phyloP scores from a whole-genome alignment of 75 land plant genomes.

The Picea sitchensis region DNA sequence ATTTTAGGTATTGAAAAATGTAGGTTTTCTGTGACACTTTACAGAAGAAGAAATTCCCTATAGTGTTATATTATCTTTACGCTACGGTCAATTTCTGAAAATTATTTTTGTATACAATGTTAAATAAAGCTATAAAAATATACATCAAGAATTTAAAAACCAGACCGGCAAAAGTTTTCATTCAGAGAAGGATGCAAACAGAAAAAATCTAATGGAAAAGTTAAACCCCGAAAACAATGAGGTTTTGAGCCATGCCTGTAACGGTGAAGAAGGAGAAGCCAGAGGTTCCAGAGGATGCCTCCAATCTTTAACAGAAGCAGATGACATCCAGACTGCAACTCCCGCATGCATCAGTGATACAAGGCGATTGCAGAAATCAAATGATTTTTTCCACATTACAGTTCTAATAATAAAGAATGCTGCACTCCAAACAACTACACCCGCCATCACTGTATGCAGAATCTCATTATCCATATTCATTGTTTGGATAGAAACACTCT shows the following conservation, averaged over 20 bases:
- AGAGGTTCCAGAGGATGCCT: constrained; percentile 72
- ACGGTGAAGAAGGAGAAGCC: constrained; percentile 64
- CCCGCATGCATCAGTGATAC: constrained; percentile 75
- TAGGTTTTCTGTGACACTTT: no score
- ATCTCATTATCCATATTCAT: background rate
- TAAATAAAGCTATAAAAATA: no score
- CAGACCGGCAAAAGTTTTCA: no score
- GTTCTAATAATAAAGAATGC: constrained; percentile 45
- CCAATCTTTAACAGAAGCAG: constrained; percentile 71
- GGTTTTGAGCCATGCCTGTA: constrained; percentile 41
- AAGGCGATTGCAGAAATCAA: constrained; percentile 76
- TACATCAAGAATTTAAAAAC: no score
- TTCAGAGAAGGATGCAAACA: no score
- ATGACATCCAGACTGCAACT: constrained; percentile 50
- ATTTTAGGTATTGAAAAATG: no score
- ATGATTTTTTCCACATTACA: constrained; percentile 42
- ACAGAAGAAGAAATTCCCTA: no score
- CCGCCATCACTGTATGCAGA: constrained; percentile 7
- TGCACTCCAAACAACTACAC: constrained; percentile 55
- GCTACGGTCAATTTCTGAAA: no score
- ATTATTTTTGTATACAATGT: no score
- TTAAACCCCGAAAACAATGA: no score
- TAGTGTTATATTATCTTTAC: no score
- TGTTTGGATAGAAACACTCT: background rate
- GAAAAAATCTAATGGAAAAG: no score